A percentile compares a stretch with the other conserved stretches of the same genome.
Conservation (phyloP, 305 asterid species). For the Solanum aculeatissimum region DNA sequence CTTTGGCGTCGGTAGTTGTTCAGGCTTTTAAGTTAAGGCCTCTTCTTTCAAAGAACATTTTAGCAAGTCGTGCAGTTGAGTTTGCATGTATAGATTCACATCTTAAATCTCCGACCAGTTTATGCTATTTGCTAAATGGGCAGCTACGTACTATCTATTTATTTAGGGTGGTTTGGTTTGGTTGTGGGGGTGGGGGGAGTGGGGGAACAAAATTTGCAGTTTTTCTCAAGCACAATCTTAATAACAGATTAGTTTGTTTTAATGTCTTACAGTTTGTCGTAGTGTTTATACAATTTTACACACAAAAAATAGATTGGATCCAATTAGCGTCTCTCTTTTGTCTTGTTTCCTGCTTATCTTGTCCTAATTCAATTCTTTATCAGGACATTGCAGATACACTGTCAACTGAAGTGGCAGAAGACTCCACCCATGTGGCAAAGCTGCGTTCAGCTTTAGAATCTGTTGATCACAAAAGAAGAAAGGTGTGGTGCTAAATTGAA, state of each 20-base stretch:
- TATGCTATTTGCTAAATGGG: background rate
- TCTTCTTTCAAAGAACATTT: background rate
- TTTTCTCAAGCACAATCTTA: background rate
- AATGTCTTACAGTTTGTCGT: background rate
- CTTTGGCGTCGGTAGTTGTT: background rate
- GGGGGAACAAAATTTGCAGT: background rate
- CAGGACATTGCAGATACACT: slow-evolving; percentile 99
- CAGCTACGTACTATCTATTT: background rate
- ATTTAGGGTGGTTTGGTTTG: background rate
- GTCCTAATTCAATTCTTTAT: slow-evolving; percentile 4
- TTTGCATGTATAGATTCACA: background rate
- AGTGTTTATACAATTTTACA: background rate
- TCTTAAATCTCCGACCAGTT: background rate
- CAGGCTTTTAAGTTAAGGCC: background rate
- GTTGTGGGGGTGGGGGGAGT: background rate
- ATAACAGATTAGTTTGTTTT: background rate
- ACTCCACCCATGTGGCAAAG: slow-evolving; percentile 86
- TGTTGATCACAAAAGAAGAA: slow-evolving; percentile 97
- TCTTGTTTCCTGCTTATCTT: background rate
- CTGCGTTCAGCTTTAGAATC: slow-evolving; percentile 97
- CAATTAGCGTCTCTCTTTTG: background rate
- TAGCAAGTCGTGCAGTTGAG: background rate
- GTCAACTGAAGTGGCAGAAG: slow-evolving; percentile 94
- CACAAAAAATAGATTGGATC: background rate
- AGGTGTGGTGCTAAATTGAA: slow-evolving; percentile 31